Percentiles rank a stretch among this genome's conserved stretches.
Conservation (phyloP, 805 yeast genomes). For the Tetrapisispora arboricola region DNA sequence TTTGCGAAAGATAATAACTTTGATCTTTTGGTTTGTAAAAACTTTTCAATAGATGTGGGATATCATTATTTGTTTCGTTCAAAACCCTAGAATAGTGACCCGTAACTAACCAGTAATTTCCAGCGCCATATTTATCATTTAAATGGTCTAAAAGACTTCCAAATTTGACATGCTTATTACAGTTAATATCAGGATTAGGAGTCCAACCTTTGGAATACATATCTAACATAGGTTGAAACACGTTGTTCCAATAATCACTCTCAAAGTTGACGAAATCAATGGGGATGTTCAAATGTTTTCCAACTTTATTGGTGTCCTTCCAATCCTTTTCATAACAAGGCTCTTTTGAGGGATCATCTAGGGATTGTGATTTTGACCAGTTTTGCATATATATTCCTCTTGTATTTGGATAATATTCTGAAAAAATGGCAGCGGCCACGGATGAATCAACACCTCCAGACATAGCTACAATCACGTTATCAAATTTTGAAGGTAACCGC, state of each 20-base stretch:
- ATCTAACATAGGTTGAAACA: constrained; percentile 84
- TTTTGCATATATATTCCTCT: constrained; percentile 88
- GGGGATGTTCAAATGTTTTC: constrained; percentile 50
- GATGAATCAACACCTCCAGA: constrained; percentile 96
- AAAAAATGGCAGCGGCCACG: constrained; percentile 63
- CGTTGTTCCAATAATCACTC: constrained; percentile 84
- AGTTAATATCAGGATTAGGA: constrained; percentile 90
- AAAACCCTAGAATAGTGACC: constrained; percentile 68
- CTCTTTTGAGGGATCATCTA: constrained; percentile 32
- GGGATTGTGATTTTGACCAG: constrained; percentile 46
- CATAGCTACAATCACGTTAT: constrained; percentile 77
- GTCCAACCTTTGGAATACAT: constrained; percentile 64
- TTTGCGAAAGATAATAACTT: constrained; percentile 75
- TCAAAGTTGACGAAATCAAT: constrained; percentile 77
- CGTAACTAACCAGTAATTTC: constrained; percentile 77
- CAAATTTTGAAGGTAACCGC: constrained; percentile 38
- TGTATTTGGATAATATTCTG: constrained; percentile 48
- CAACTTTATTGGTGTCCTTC: constrained; percentile 67
- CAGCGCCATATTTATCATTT: constrained; percentile 28
- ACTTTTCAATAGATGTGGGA: constrained; percentile 47
- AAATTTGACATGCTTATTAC: constrained; percentile 80
- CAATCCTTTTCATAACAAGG: constrained; percentile 78
- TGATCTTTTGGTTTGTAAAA: constrained; percentile 65
- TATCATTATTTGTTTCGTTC: constrained; percentile 16
- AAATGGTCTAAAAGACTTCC: constrained; percentile 62